Percentiles rank a stretch among this genome's conserved stretches.
Conservation (phyloP, 352 stramenopile genomes). For the Globisporangium nunn region DNA sequence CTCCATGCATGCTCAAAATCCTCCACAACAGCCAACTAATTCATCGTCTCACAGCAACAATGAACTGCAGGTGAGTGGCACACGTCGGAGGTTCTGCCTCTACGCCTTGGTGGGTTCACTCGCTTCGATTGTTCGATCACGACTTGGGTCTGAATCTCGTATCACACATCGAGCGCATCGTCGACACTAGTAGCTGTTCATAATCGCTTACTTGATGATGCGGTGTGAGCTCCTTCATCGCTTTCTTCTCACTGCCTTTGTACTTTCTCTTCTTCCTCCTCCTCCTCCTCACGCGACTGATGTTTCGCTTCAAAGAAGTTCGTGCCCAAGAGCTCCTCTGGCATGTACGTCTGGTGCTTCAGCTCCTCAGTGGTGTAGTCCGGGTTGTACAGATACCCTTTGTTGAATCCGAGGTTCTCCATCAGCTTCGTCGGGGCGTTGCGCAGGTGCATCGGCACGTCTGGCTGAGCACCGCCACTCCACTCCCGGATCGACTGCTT, state of each 20-base stretch:
- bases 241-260: not conserved
- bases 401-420: constrained; percentile 65
- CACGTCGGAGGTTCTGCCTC: too few species aligned
- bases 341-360: constrained; percentile 82
- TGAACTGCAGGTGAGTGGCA: too few species aligned
- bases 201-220: too few species aligned
- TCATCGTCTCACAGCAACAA: too few species aligned
- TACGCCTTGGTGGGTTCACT: too few species aligned
- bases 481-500: constrained; percentile 57
- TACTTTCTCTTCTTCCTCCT: not conserved
- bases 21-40: too few species aligned
- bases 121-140: too few species aligned
- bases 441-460: constrained; percentile 75
- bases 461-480: constrained; percentile 41
- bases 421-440: constrained; percentile 81
- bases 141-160: too few species aligned
- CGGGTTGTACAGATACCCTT: constrained; percentile 84
- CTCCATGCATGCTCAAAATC: too few species aligned
- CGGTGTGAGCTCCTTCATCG: too few species aligned
- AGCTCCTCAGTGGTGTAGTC: constrained; percentile 56
- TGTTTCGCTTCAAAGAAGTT: constrained; percentile 39
- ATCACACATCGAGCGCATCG: too few species aligned
- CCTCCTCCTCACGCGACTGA: not conserved
- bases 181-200: too few species aligned
- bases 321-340: constrained; percentile 47